Evolutionary conservation across 2,329 filamentous ascomycete genomes (phyloP).

Genomic region (Fusarium sp.): DNA sequence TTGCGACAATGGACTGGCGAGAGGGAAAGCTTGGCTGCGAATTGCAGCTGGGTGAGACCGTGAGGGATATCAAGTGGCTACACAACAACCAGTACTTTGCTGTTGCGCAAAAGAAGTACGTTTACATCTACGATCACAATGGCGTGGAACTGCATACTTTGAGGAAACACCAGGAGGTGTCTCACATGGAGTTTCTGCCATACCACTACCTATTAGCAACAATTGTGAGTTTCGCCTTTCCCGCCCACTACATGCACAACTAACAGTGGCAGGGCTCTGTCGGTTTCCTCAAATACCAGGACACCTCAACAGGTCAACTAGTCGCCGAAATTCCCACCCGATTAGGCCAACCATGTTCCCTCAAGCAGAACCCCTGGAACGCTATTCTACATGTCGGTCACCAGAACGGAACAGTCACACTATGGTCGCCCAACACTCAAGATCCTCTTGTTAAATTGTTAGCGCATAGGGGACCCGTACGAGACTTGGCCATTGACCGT

Average conservation of each 20-base stretch:
- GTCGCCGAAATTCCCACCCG: constrained; percentile 87
- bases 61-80: constrained; percentile 89
- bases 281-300: constrained; percentile 92
- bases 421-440: constrained; percentile 94
- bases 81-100: constrained; percentile 96
- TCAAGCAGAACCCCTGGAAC: constrained; percentile 91
- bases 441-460: constrained; percentile 91
- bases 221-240: constrained; percentile 65
- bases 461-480: constrained; percentile 88
- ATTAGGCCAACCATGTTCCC: constrained; percentile 82
- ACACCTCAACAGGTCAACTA: constrained; percentile 91
- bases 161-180: constrained; percentile 89
- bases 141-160: constrained; percentile 94
- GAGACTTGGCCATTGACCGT: constrained; percentile 84
- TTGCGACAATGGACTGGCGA: constrained; percentile 97
- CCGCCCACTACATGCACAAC: neutral
- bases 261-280: constrained; percentile 69
- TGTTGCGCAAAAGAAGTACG: constrained; percentile 94
- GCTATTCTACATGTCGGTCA: constrained; percentile 92
- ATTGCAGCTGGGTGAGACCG: constrained; percentile 88
- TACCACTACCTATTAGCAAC: constrained; percentile 96
- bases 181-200: constrained; percentile 93
- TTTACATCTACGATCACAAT: constrained; percentile 93
- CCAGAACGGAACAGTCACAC: constrained; percentile 91
- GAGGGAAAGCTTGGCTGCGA: constrained; percentile 92